A percentile compares a stretch with the other conserved stretches of the same genome.
These are phyloP conservation scores for Diplodia mutila DNA, from an alignment of 2,329 filamentous ascomycete genomes.

Conservation along the genomic window DNA sequence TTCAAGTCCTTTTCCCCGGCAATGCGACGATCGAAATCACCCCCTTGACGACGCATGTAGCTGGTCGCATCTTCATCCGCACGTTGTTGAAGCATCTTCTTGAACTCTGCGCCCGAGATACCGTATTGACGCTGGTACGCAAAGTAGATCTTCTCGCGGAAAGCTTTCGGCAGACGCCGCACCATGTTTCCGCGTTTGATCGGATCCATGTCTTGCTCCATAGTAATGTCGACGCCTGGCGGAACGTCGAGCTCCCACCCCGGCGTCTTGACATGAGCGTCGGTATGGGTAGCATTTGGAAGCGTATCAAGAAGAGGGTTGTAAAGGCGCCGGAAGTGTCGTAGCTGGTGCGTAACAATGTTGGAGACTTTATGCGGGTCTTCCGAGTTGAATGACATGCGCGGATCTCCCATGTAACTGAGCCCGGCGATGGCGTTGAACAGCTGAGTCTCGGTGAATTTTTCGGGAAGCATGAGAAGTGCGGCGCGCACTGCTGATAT, in stretches of 20 bases:
- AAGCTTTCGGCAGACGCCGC: slow-evolving; percentile 80
- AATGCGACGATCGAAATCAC: slow-evolving; percentile 84
- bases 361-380: slow-evolving; percentile 91
- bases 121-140: slow-evolving; percentile 89
- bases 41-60: slow-evolving; percentile 75
- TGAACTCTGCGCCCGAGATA: slow-evolving; percentile 82
- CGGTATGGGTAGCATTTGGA: slow-evolving; percentile 81
- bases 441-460: slow-evolving; percentile 84
- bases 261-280: slow-evolving; percentile 60
- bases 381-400: slow-evolving; percentile 72
- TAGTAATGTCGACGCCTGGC: slow-evolving; percentile 61
- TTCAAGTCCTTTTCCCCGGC: slow-evolving; percentile 73
- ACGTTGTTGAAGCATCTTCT: slow-evolving; percentile 78
- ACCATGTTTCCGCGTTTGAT: slow-evolving; percentile 95
- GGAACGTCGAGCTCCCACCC: slow-evolving; percentile 65
- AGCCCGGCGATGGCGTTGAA: slow-evolving; percentile 91
- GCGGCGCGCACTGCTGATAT: slow-evolving; percentile 89
- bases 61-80: slow-evolving; percentile 67
- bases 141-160: slow-evolving; percentile 90
- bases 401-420: slow-evolving; percentile 93
- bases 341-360: slow-evolving; percentile 88
- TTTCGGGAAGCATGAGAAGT: slow-evolving; percentile 78
- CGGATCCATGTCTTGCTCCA: slow-evolving; percentile 92
- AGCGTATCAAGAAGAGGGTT: slow-evolving; percentile 85
- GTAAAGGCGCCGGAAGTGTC: slow-evolving; percentile 90